Conservation (phyloP, 805 yeast genomes). For the Cyberlindnera veronae region DNA sequence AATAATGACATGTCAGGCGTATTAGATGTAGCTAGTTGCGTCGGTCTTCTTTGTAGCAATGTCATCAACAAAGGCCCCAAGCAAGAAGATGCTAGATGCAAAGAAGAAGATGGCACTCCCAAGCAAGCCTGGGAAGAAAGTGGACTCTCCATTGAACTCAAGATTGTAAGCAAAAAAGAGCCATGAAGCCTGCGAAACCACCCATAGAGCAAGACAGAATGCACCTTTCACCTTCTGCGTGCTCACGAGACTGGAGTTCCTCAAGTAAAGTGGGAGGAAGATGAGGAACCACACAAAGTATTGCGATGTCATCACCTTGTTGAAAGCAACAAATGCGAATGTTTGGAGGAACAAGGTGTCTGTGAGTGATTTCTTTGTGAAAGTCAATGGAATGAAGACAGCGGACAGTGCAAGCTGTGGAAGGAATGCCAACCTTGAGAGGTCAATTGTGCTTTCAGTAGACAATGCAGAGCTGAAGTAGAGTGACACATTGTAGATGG, state of each 20-base stretch:
- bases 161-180: slow-evolving; percentile 68
- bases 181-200: slow-evolving; percentile 73
- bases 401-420: slow-evolving; percentile 73
- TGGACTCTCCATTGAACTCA: slow-evolving; percentile 75
- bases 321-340: slow-evolving; percentile 69
- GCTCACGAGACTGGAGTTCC: slow-evolving; percentile 38
- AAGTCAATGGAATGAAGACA: slow-evolving; percentile 52
- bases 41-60: slow-evolving; percentile 2
- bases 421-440: slow-evolving; percentile 66
- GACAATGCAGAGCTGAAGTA: slow-evolving; percentile 51
- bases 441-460: slow-evolving; percentile 18
- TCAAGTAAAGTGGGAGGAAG: slow-evolving; percentile 70
- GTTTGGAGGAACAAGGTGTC: slow-evolving; percentile 72
- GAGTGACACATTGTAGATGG: slow-evolving; percentile 74
- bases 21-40: slow-evolving; percentile 4
- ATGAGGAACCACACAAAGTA: slow-evolving; percentile 94
- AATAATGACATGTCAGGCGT: no score
- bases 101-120: slow-evolving; percentile 57
- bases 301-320: slow-evolving; percentile 89
- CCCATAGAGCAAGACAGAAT: slow-evolving; percentile 54
- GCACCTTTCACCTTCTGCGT: slow-evolving; percentile 36
- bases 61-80: slow-evolving; percentile 50
- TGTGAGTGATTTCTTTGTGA: slow-evolving; percentile 41
- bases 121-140: slow-evolving; percentile 60
- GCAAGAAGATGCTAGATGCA: slow-evolving; percentile 54